A percentile compares a stretch with the other conserved stretches of the same genome.
phyloP scores from a whole-genome alignment of 441 rosid genomes.

The Adansonia grandidieri region DNA sequence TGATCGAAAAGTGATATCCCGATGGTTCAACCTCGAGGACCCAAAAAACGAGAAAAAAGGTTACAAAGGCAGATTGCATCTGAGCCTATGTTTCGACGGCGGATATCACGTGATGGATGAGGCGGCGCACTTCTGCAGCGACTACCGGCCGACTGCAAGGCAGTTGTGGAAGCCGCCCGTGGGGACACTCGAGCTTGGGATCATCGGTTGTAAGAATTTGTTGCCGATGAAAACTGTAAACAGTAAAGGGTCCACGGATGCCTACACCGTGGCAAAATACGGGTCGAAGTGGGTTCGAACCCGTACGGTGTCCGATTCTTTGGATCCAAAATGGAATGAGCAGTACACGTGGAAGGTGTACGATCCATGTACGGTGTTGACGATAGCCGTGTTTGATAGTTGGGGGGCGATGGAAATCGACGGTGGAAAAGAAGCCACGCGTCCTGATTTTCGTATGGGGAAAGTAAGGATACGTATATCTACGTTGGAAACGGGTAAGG shows the following conservation, averaged over 20 bases:
- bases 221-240: slow-evolving; percentile 61
- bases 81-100: slow-evolving; percentile 69
- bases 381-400: slow-evolving; percentile 62
- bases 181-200: slow-evolving; percentile 62
- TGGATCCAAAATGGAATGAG: slow-evolving; percentile 74
- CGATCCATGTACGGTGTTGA: slow-evolving; percentile 69
- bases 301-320: slow-evolving; percentile 56
- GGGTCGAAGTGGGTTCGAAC: slow-evolving; percentile 74
- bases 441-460: slow-evolving; percentile 54
- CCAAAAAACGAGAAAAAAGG: slow-evolving; percentile 41
- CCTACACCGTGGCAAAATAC: slow-evolving; percentile 69
- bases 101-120: slow-evolving; percentile 85
- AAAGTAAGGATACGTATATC: slow-evolving; percentile 67
- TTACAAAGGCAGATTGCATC: slow-evolving; percentile 60
- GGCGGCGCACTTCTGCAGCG: slow-evolving; percentile 69
- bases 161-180: slow-evolving; percentile 70
- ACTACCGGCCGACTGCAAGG: slow-evolving; percentile 69
- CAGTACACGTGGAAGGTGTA: slow-evolving; percentile 72
- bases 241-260: slow-evolving; percentile 63
- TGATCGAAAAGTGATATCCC: slow-evolving; percentile 55
- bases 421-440: slow-evolving; percentile 47
- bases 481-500: slow-evolving; percentile 53
- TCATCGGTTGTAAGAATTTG: slow-evolving; percentile 59
- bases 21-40: slow-evolving; percentile 56
- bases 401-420: slow-evolving; percentile 49